A percentile compares a stretch with the other conserved stretches of the same genome.
Evolutionary conservation across 257 asterid genomes (phyloP).

Genomic region (Anisodus acutangulus): DNA sequence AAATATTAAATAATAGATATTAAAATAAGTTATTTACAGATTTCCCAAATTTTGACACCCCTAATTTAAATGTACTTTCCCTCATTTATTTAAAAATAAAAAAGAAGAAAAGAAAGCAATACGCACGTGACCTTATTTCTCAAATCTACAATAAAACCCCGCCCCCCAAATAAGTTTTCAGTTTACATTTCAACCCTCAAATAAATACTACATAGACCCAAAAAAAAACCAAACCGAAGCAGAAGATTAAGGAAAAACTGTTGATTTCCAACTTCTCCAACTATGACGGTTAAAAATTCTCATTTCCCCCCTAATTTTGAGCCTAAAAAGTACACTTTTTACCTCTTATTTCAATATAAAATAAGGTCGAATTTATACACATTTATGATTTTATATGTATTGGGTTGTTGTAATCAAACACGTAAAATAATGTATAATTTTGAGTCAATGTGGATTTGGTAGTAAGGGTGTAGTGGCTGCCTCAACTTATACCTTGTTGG

Average conservation of each 20-base stretch:
- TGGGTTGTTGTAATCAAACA: neutral
- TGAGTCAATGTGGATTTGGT: neutral
- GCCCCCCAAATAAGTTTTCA: neutral
- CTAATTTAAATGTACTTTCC: too few relatives aligned
- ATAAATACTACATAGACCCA: neutral
- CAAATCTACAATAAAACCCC: neutral
- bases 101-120: too few relatives aligned
- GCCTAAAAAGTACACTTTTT: constrained; percentile 40
- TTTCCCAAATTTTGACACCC: too few relatives aligned
- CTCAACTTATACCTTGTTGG: too few relatives aligned
- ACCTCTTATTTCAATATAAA: neutral
- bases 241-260: constrained; percentile 36
- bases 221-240: neutral
- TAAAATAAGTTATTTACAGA: too few relatives aligned
- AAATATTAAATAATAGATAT: too few relatives aligned
- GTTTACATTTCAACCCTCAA: neutral
- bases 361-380: neutral
- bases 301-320: constrained; percentile 38
- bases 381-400: neutral
- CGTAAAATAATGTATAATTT: neutral
- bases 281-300: constrained; percentile 43
- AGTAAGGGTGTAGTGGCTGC: too few relatives aligned
- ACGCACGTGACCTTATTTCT: too few relatives aligned
- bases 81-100: too few relatives aligned
- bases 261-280: constrained; percentile 34